Conservation (phyloP, 345 rosid genomes). For the Sisymbrium altissimum region DNA sequence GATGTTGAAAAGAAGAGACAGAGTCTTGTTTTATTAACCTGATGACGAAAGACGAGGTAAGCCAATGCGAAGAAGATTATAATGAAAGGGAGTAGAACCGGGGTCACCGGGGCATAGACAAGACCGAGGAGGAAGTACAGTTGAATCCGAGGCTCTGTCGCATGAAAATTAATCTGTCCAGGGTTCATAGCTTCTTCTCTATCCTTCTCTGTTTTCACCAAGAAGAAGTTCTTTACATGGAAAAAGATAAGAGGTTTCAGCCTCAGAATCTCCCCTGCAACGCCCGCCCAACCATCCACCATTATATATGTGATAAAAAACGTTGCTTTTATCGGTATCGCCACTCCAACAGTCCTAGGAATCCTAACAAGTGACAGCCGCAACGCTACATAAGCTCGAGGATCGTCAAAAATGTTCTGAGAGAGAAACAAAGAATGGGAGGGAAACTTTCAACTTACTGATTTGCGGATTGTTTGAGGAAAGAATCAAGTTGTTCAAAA, state of each 20-base stretch:
- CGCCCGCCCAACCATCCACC: conserved; percentile 99
- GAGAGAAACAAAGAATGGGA: neutral
- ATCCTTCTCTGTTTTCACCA: conserved; percentile 97
- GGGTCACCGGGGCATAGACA: conserved; percentile 84
- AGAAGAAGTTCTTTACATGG: conserved; percentile 83
- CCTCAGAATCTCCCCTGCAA: conserved; percentile 87
- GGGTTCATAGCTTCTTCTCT: conserved; percentile 96
- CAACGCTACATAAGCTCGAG: neutral
- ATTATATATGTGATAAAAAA: conserved; percentile 90
- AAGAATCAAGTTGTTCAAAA: conserved; percentile 72
- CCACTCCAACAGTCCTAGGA: conserved; percentile 78
- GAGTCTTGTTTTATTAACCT: conserved; percentile 45
- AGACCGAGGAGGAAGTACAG: conserved; percentile 91
- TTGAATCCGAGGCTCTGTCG: conserved; percentile 89
- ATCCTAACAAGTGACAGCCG: conserved; percentile 43
- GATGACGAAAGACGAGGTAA: conserved; percentile 83
- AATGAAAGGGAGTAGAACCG: conserved; percentile 83
- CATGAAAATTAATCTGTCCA: conserved; percentile 80
- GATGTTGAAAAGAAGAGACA: conserved; percentile 2
- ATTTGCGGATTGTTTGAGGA: conserved; percentile 59
- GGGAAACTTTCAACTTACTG: conserved; percentile 42
- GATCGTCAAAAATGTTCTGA: neutral
- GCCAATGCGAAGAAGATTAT: conserved; percentile 79
- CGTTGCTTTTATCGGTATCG: conserved; percentile 87
- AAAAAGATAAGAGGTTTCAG: conserved; percentile 73